A percentile compares a stretch with the other conserved stretches of the same genome.
Evolutionary conservation across 805 yeast genomes (phyloP).

Genomic region (Candida vartiovaarae): DNA sequence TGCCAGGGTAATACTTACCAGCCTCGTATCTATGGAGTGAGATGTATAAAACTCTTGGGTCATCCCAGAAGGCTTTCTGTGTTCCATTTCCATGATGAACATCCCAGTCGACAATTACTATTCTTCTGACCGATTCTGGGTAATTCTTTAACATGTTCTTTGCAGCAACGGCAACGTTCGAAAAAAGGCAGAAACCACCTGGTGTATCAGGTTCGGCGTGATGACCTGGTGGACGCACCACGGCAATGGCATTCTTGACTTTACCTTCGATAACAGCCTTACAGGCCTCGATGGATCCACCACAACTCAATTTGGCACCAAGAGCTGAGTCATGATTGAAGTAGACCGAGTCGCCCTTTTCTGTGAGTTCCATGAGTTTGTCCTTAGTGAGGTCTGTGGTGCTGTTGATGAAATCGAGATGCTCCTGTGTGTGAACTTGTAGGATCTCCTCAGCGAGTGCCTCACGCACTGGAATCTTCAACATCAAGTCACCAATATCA

Average conservation of each 20-base stretch:
- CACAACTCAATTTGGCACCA: constrained; percentile 89
- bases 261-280: constrained; percentile 88
- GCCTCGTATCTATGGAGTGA: constrained; percentile 90
- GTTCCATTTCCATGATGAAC: constrained; percentile 99
- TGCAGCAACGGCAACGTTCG: constrained; percentile 97
- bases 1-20: constrained; percentile 92
- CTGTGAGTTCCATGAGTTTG: constrained; percentile 73
- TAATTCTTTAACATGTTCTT: constrained; percentile 71
- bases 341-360: constrained; percentile 89
- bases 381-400: constrained; percentile 76
- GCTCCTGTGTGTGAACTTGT: constrained; percentile 78
- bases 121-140: constrained; percentile 81
- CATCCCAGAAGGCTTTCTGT: constrained; percentile 82
- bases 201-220: constrained; percentile 98
- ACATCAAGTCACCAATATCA: constrained; percentile 80
- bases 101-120: constrained; percentile 93
- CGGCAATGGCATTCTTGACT: constrained; percentile 88
- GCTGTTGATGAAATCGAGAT: constrained; percentile 64
- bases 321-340: constrained; percentile 84
- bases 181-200: constrained; percentile 94
- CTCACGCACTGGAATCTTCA: constrained; percentile 83
- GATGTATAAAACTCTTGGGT: constrained; percentile 84
- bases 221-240: constrained; percentile 98
- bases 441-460: constrained; percentile 83
- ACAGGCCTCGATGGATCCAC: constrained; percentile 96